phyloP scores from a whole-genome alignment of 2,329 filamentous ascomycete genomes.

The Sphaceloma murrayae region DNA sequence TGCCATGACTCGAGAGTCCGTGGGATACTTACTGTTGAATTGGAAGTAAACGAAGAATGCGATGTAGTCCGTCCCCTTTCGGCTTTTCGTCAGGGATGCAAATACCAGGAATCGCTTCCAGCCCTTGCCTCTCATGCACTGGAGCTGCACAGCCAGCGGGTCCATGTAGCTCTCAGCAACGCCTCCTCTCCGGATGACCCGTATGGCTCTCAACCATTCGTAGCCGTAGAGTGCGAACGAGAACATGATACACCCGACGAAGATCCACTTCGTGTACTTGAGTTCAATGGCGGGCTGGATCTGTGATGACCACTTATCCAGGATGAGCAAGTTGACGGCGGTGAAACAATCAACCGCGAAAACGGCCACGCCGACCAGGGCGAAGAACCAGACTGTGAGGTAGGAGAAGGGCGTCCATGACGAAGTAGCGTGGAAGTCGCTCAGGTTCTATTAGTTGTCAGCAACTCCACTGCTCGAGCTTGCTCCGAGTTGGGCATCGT shows the following conservation, averaged over 20 bases:
- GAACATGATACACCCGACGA: conserved; percentile 80
- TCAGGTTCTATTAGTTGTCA: conserved; percentile 34
- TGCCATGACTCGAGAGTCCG: conserved; percentile 1
- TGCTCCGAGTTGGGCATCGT: conserved; percentile 30
- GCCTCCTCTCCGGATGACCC: conserved; percentile 73
- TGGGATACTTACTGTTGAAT: conserved; percentile 45
- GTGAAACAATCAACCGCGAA: conserved; percentile 90
- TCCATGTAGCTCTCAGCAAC: conserved; percentile 90
- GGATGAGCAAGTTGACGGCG: conserved; percentile 79
- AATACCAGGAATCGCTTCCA: conserved; percentile 91
- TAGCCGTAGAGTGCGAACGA: conserved; percentile 75
- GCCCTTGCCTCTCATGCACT: conserved; percentile 72
- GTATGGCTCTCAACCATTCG: conserved; percentile 68
- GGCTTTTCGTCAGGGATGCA: conserved; percentile 79
- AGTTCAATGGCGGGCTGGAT: conserved; percentile 71
- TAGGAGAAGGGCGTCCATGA: conserved; percentile 73
- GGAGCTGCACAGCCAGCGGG: conserved; percentile 70
- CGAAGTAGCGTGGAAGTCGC: conserved; percentile 75
- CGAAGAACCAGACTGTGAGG: conserved; percentile 70
- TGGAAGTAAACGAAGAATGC: conserved; percentile 87
- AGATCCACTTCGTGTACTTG: conserved; percentile 84
- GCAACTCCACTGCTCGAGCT: conserved; percentile 11
- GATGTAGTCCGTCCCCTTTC: conserved; percentile 81
- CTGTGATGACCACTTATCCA: conserved; percentile 78
- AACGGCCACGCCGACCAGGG: conserved; percentile 69